phyloP scores from a whole-genome alignment of 192 early-diverging fungal species.

The Lobulomyces angularis region DNA sequence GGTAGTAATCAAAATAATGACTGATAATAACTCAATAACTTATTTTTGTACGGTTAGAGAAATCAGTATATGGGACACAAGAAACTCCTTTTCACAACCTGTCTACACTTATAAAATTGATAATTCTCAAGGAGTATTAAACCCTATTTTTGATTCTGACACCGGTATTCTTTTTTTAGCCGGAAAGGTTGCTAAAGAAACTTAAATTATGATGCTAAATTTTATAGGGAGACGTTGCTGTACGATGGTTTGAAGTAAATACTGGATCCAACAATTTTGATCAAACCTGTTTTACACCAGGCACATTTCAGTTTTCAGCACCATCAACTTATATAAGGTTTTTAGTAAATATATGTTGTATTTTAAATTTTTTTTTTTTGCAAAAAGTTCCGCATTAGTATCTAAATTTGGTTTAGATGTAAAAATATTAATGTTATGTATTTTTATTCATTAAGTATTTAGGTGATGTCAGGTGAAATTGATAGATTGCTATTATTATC shows the following conservation, averaged over 20 bases:
- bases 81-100: slow-evolving; percentile 44
- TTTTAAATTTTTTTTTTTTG: too few relatives aligned
- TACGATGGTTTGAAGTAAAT: slow-evolving; percentile 57
- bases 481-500: slow-evolving; percentile 43
- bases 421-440: too few relatives aligned
- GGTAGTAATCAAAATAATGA: not conserved
- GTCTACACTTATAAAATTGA: slow-evolving; percentile 48
- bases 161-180: slow-evolving; percentile 61
- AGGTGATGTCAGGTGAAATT: slow-evolving; percentile 42
- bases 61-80: slow-evolving; percentile 63
- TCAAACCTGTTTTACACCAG: too few relatives aligned
- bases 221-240: slow-evolving; percentile 50
- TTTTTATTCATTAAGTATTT: too few relatives aligned
- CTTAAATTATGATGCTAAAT: too few relatives aligned
- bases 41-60: slow-evolving; percentile 35
- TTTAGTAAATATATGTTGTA: too few relatives aligned
- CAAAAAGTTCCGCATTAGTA: too few relatives aligned
- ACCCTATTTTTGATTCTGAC: slow-evolving; percentile 71
- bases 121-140: slow-evolving; percentile 52
- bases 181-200: too few relatives aligned
- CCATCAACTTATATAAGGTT: too few relatives aligned
- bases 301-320: too few relatives aligned
- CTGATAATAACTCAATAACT: not conserved
- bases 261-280: slow-evolving; percentile 15
- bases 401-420: too few relatives aligned